Percentiles rank a stretch among this genome's conserved stretches.
Evolutionary conservation across 805 yeast species (phyloP).

Genomic region (Pichia membranifaciens): DNA sequence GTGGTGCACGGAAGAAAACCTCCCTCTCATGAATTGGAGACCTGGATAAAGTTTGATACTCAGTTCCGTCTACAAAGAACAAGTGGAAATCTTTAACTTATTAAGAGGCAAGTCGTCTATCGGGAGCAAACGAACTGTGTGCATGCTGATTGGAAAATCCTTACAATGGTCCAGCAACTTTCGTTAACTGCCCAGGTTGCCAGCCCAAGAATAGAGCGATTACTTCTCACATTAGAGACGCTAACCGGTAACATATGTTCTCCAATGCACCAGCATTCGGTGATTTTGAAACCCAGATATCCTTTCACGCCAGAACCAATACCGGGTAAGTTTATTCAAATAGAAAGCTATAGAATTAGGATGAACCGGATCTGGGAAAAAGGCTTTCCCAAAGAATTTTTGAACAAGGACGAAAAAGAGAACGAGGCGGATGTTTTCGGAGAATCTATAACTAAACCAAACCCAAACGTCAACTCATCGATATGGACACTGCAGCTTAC

Average conservation of each 20-base stretch:
- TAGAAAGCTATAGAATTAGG: conserved; percentile 48
- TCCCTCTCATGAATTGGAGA: background rate
- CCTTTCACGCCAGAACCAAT: conserved; percentile 48
- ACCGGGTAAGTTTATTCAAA: conserved; percentile 53
- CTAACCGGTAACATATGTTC: conserved; percentile 47
- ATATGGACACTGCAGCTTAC: conserved; percentile 60
- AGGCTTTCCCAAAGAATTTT: conserved; percentile 1
- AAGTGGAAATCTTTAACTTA: too few relatives aligned
- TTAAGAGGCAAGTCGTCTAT: too few relatives aligned
- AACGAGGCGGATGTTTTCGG: conserved; percentile 5
- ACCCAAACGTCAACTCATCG: conserved; percentile 20
- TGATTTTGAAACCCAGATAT: conserved; percentile 44
- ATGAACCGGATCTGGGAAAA: conserved; percentile 42
- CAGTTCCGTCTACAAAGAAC: too few relatives aligned
- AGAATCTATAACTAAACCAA: conserved; percentile 15
- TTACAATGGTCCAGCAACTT: conserved; percentile 49
- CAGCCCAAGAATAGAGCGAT: conserved; percentile 35
- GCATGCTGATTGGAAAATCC: too few relatives aligned
- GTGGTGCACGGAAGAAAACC: background rate
- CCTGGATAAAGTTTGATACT: too few relatives aligned
- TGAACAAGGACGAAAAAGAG: background rate
- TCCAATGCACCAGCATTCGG: conserved; percentile 41
- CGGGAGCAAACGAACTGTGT: too few relatives aligned
- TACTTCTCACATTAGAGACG: conserved; percentile 44
- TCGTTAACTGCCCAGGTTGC: conserved; percentile 42